Evolutionary conservation across 805 yeast genomes (phyloP), one percentile per base, ranked within the genome.

Genomic region (Lachancea sp.): DNA sequence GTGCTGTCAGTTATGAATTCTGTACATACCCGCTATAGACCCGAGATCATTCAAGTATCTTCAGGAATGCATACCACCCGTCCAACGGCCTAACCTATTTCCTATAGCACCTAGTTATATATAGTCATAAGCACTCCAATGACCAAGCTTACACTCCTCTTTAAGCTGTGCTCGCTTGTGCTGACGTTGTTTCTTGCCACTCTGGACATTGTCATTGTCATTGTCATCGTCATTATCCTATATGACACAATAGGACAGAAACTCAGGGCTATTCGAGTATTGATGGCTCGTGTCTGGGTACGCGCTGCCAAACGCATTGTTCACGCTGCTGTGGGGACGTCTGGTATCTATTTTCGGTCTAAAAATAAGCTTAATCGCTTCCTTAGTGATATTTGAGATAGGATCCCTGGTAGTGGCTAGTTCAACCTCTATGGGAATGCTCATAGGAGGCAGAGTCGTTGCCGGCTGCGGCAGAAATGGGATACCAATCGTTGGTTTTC

Each of bases 401-500:
- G 89, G 89, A 1, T 78, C 85, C 0, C 62, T 80, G 40, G 60
- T 80, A 5, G 64, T 74, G 41, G 89, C 83, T 1, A 47, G 74
- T 4, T 61, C 86, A 1, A 56, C 51, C 15, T 65, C 68, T 24
- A 78, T 83, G 77, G 64, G 70, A 40, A 72, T 74, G 69, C 58
- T 83, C 34, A 78, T 83, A 44, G 86, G 78, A 3, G 89, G 87
- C 1, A 69, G 95, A 50, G 80, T 76, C 6, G 62, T 83, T 16
- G 77, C 78, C 39, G 92, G 92, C 38, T 54, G 77, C 24, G 90
- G 89, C 12, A 87, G 80, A 8, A 81, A 84, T 26, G 83, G 83
- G 19, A 70, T 80, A n/a, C 35, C 78, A 75, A 49, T 66, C 79
- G 1, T 61, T 78, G 58, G 73, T 71, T 4, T 68, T 73, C 45